Evolutionary conservation across 1,284 basidiomycete species (phyloP), one percentile per base, ranked within the genome.

Genomic region (Sanghuangporus weigelae): DNA sequence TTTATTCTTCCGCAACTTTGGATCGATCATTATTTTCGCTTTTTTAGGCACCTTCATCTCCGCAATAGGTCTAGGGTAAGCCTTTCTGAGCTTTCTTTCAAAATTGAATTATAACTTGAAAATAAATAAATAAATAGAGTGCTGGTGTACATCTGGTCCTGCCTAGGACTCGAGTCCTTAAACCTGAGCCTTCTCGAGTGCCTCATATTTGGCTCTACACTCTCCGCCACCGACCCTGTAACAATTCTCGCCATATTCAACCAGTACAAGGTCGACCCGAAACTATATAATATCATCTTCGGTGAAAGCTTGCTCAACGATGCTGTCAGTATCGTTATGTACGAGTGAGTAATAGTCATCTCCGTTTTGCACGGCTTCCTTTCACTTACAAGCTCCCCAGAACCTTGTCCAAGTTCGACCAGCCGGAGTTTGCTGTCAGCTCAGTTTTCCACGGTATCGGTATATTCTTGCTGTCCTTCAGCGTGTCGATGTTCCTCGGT

Each of bases 241-340:
- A 99, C 97, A 1, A 98, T 99, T 73, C 82, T 99, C 31, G 94
- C 96, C 55, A 99, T 99, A 68, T 99, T 99, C 82, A 96, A 98
- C 71, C 93, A 96, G 67, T 93, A 97, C 79, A 97, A 98, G 75
- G 96, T 99, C 66, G 96, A 99, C 75, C 96, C 97, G 0, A 97
- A 98, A 74, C 83, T 99, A 4, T 99, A 99, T 78, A 92, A 89
- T 60, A 87, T 99, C 77, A 99, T 99, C 70, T 99, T 99, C 73
- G 97, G 97, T 39, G 96, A 99, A 77, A 93, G 90, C 74, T 84
- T 99, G 66, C 78, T 99, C 67, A 99, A 99, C 77, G 96, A 99
- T 82, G 96, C 96, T 35, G 96, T 99, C 70, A 95, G 94, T 80
- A 99, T 99, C 79, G 96, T 99, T 77, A 97, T 99, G 93, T 99